Percentiles rank a stretch among this genome's conserved stretches.
These are phyloP conservation scores for Styphnolobium japonicum DNA, from an alignment of 306 rosid genomes.

Conservation along the genomic window DNA sequence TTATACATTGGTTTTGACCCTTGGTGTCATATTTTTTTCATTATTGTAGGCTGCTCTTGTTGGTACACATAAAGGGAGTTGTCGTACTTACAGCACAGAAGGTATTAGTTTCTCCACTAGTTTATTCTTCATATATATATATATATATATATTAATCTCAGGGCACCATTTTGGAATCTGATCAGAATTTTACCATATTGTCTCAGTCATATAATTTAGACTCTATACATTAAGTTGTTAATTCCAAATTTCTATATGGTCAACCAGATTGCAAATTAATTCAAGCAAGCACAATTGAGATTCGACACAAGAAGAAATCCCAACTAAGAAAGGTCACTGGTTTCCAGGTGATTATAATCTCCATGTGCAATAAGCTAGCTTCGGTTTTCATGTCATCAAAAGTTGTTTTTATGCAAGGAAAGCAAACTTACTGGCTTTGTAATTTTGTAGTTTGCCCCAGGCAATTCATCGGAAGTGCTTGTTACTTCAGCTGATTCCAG, in stretches of 20 bases:
- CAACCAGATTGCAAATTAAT: constrained; percentile 49
- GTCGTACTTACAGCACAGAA: constrained; percentile 49
- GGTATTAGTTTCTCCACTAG: constrained; percentile 33
- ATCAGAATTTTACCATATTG: not conserved
- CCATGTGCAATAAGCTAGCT: not conserved
- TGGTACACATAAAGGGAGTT: constrained; percentile 68
- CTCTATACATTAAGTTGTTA: not conserved
- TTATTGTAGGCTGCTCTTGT: constrained; percentile 53
- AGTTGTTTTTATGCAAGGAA: not conserved
- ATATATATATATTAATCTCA: not conserved
- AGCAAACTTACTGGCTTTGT: not conserved
- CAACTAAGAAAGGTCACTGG: constrained; percentile 73
- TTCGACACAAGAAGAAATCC: constrained; percentile 58
- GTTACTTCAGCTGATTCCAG: constrained; percentile 86
- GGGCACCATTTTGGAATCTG: not conserved
- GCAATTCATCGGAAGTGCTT: constrained; percentile 61
- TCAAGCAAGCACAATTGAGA: constrained; percentile 53
- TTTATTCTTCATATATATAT: not conserved
- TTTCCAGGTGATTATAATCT: constrained; percentile 54
- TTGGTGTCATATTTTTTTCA: not conserved
- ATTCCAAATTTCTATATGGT: not conserved
- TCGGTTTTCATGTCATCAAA: not conserved
- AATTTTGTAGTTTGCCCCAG: constrained; percentile 58
- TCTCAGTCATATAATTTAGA: not conserved
- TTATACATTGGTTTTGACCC: not conserved